Evolutionary conservation across 1,284 basidiomycete genomes (phyloP).

Genomic region (Melampsora occidentalis): DNA sequence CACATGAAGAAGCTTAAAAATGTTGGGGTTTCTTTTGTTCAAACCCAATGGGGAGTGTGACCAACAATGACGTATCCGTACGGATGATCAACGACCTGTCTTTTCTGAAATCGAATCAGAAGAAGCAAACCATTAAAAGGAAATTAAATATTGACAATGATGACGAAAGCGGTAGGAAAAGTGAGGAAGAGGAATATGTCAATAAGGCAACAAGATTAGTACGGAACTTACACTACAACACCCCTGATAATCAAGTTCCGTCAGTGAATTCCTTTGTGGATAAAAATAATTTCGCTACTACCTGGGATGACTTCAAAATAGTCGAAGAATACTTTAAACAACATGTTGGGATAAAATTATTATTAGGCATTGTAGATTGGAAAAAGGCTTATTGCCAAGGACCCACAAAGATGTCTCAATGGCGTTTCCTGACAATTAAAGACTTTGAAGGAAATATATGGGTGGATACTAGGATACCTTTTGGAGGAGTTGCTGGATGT

Average conservation of each 20-base stretch:
- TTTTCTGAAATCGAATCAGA: background rate
- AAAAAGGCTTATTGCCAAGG: slow-evolving; percentile 13
- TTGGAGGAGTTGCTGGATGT: slow-evolving; percentile 13
- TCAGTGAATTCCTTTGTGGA: too few species aligned
- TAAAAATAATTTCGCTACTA: background rate
- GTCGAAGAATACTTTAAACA: background rate
- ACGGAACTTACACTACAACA: too few species aligned
- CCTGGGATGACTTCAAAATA: slow-evolving; percentile 12
- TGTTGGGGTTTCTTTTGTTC: too few species aligned
- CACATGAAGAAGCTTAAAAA: too few species aligned
- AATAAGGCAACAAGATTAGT: too few species aligned
- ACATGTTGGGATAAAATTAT: background rate
- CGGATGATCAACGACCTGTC: slow-evolving; percentile 3
- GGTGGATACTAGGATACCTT: background rate
- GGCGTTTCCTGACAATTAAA: background rate
- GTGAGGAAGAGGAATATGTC: background rate
- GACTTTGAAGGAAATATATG: background rate
- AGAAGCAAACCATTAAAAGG: too few species aligned
- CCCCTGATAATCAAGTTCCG: too few species aligned
- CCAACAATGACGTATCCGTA: too few species aligned
- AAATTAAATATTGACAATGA: too few species aligned
- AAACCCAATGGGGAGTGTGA: too few species aligned
- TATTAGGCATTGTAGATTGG: background rate
- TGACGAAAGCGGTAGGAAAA: background rate
- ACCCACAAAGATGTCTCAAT: background rate